These are phyloP conservation scores for Cordyceps cicadae DNA, from an alignment of 2,329 filamentous ascomycete species.

Conservation along the genomic window DNA sequence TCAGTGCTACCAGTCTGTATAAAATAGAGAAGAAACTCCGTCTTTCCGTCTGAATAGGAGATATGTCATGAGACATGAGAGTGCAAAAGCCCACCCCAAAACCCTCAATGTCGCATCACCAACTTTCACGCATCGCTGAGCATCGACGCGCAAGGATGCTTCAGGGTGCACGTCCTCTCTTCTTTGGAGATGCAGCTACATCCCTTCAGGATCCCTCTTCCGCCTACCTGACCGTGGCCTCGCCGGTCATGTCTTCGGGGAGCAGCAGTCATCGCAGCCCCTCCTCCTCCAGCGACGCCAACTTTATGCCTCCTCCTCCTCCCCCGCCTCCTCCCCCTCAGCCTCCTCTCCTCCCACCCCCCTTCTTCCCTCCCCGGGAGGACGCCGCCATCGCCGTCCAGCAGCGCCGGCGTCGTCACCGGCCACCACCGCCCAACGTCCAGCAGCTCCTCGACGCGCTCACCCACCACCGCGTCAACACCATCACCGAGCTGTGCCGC, in stretches of 20 bases:
- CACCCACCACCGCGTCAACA: constrained; percentile 61
- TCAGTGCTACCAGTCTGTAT: background rate
- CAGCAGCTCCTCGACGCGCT: constrained; percentile 54
- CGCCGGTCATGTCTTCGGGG: constrained; percentile 13
- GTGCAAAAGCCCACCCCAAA: background rate
- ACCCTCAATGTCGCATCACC: background rate
- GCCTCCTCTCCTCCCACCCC: background rate
- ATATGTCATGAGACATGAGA: constrained; percentile 1
- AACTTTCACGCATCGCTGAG: background rate
- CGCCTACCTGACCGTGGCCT: constrained; percentile 7
- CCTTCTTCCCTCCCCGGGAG: too few relatives aligned
- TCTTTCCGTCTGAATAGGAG: background rate
- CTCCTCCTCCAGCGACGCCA: constrained; percentile 16
- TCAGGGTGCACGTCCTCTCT: constrained; percentile 13
- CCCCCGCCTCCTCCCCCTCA: background rate
- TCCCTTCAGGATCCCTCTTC: constrained; percentile 8
- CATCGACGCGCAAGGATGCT: constrained; percentile 16
- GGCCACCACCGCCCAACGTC: constrained; percentile 13
- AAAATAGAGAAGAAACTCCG: background rate
- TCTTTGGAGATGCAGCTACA: constrained; percentile 5
- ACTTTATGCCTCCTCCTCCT: background rate
- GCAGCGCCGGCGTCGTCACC: background rate
- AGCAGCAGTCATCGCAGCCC: background rate
- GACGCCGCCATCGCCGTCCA: background rate
- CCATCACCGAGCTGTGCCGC: constrained; percentile 61